Conservation (phyloP, 2,329 filamentous ascomycete genomes). For the Magnaporthales sp. region DNA sequence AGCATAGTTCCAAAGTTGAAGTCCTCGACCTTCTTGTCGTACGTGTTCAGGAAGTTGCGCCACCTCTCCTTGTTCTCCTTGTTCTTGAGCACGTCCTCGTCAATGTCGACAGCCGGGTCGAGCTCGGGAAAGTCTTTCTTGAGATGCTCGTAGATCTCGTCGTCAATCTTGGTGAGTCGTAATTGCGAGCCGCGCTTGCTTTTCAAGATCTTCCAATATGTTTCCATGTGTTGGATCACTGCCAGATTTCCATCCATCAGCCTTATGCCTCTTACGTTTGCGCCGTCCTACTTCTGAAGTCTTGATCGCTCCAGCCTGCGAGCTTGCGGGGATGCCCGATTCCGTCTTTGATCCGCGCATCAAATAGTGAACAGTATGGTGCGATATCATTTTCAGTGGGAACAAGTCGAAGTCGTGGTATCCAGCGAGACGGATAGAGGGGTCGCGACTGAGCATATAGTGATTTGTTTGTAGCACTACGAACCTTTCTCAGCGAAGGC, state of each 20-base stretch:
- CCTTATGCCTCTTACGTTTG: background rate
- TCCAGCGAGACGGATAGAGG: background rate
- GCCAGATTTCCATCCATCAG: constrained; percentile 1
- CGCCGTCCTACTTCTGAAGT: background rate
- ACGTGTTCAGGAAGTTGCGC: constrained; percentile 88
- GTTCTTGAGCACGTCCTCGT: constrained; percentile 97
- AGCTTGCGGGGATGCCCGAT: background rate
- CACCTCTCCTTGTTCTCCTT: constrained; percentile 88
- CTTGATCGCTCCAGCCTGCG: background rate
- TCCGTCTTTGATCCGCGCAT: background rate
- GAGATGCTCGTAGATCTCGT: constrained; percentile 90
- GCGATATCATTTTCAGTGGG: background rate
- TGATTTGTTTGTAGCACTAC: constrained; percentile 5
- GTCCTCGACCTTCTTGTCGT: constrained; percentile 92
- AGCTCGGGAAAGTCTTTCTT: constrained; percentile 86
- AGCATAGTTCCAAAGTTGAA: constrained; percentile 98
- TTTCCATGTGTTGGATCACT: constrained; percentile 91
- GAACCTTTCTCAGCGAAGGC: constrained; percentile 95
- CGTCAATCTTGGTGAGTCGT: constrained; percentile 86
- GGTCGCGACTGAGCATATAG: background rate
- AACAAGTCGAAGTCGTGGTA: background rate
- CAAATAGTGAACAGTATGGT: background rate
- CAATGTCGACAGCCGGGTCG: constrained; percentile 68
- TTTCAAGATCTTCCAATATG: constrained; percentile 94
- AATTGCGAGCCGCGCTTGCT: constrained; percentile 81